Conservation (phyloP, 2,329 filamentous ascomycete species). For the Colletotrichum kahawae region DNA sequence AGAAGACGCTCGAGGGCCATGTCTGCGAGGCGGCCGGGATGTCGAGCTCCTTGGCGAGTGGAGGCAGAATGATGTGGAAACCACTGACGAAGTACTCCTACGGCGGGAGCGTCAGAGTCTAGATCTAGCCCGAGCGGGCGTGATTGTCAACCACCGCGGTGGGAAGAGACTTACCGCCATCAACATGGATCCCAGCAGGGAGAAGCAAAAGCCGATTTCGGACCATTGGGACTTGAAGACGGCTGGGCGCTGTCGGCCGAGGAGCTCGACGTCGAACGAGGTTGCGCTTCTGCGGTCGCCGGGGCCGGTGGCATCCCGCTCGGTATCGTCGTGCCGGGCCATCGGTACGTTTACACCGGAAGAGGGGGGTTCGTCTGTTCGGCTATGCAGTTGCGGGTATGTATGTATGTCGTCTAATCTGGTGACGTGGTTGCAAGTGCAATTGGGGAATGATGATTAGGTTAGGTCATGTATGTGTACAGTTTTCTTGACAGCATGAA, state of each 20-base stretch:
- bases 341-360: neutral
- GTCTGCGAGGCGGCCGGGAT: constrained; percentile 67
- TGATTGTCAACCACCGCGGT: neutral
- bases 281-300: neutral
- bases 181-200: constrained; percentile 67
- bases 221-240: constrained; percentile 56
- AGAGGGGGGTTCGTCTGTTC: neutral
- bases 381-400: neutral
- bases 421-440: neutral
- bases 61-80: constrained; percentile 76
- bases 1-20: constrained; percentile 70
- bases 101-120: neutral
- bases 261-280: constrained; percentile 53
- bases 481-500: neutral
- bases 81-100: constrained; percentile 79
- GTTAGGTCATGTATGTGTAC: neutral
- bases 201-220: constrained; percentile 68
- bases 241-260: constrained; percentile 67
- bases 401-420: neutral
- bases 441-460: neutral
- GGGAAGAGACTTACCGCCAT: constrained; percentile 47
- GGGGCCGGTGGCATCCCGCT: constrained; percentile 2
- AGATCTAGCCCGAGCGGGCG: neutral
- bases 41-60: constrained; percentile 62
- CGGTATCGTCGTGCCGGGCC: constrained; percentile 6